Conservation (phyloP, 495 filamentous ascomycete species). For the Penicillium turbatum region DNA sequence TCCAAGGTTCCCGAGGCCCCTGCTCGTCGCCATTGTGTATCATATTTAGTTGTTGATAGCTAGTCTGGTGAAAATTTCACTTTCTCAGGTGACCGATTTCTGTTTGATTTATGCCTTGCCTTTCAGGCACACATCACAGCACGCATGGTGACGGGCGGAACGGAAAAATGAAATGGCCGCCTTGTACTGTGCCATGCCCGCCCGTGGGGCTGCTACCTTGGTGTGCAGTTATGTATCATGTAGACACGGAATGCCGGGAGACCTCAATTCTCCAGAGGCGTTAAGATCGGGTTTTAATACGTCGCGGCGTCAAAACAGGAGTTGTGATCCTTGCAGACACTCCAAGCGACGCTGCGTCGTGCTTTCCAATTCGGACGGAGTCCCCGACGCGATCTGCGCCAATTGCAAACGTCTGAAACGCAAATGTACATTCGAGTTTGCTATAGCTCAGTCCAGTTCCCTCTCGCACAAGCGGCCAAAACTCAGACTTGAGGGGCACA, state of each 20-base stretch:
- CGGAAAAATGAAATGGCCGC: not conserved
- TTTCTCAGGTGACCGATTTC: no score
- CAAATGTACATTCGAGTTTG: conserved; percentile 26
- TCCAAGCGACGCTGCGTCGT: conserved; percentile 27
- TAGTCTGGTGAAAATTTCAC: no score
- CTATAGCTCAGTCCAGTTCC: conserved; percentile 5
- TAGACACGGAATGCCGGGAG: conserved; percentile 8
- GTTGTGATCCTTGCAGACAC: conserved; percentile 27
- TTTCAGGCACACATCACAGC: no score
- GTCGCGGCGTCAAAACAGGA: conserved; percentile 24
- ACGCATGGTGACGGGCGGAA: no score
- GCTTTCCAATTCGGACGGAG: not conserved
- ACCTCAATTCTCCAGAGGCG: not conserved
- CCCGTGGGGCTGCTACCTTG: no score
- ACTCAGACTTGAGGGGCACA: not conserved
- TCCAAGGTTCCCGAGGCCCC: no score
- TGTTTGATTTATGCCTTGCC: no score
- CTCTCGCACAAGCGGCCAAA: conserved; percentile 2
- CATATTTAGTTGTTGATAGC: no score
- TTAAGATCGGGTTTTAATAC: not conserved
- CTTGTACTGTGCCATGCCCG: not conserved
- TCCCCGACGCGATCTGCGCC: conserved; percentile 5
- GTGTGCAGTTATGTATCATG: not conserved
- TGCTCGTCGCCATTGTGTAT: no score
- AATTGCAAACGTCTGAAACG: conserved; percentile 22